phyloP scores from a whole-genome alignment of 192 early-diverging fungal species.

The Backusella macrospora region DNA sequence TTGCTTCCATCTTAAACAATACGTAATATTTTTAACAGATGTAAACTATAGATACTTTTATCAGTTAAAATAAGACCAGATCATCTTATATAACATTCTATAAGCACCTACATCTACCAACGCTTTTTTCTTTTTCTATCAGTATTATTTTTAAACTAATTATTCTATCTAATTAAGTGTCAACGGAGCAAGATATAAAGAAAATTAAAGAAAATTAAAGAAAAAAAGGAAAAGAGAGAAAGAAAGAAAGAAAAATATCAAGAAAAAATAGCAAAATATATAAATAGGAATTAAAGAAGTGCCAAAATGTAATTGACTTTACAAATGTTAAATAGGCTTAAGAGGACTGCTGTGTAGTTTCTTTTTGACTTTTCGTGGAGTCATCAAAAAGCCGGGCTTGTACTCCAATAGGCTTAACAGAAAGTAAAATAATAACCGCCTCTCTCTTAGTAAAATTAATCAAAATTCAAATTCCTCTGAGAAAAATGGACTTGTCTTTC shows the following conservation, averaged over 20 bases:
- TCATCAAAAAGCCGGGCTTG: conserved; percentile 6
- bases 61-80: background rate
- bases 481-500: background rate
- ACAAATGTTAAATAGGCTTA: conserved; percentile 15
- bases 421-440: conserved; percentile 5
- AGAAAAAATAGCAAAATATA: background rate
- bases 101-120: background rate
- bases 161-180: background rate
- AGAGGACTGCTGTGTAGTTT: conserved; percentile 1
- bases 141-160: conserved; percentile 6
- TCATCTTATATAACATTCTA: background rate
- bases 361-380: conserved; percentile 16
- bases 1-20: conserved; percentile 18
- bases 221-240: background rate
- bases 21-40: conserved; percentile 3
- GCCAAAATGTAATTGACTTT: conserved; percentile 16
- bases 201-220: background rate
- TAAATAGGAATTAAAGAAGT: conserved; percentile 7
- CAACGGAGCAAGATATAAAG: background rate
- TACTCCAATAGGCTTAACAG: background rate
- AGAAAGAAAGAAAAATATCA: background rate
- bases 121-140: background rate
- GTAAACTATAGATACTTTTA: background rate
- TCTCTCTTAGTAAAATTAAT: conserved; percentile 4
- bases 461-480: conserved; percentile 14